Evolutionary conservation across 2,329 filamentous ascomycete species (phyloP).

Genomic region (Fusarium torreyae): DNA sequence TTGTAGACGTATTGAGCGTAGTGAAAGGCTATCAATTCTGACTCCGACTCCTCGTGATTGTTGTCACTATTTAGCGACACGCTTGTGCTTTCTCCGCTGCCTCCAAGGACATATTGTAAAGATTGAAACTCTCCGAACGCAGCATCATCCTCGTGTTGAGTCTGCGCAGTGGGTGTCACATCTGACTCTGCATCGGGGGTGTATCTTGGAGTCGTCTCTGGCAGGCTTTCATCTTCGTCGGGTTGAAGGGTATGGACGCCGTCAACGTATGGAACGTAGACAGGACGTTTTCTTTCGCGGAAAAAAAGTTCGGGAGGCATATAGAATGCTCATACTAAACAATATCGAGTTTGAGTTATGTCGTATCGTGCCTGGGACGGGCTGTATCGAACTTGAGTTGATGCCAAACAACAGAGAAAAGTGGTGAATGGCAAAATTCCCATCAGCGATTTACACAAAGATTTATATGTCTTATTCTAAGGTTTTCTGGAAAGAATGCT

Average conservation of each 20-base stretch:
- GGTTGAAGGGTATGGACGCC: background rate
- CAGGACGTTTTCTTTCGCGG: background rate
- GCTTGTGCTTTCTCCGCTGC: background rate
- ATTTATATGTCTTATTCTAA: background rate
- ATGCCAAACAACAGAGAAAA: background rate
- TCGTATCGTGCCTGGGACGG: no score
- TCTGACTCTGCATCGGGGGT: background rate
- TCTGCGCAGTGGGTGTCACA: background rate
- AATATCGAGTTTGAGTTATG: background rate
- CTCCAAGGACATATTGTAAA: background rate
- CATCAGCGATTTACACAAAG: background rate
- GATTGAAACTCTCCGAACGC: background rate
- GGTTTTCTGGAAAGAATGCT: no score
- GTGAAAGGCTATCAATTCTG: background rate
- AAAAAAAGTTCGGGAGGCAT: background rate
- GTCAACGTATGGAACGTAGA: background rate
- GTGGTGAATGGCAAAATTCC: background rate
- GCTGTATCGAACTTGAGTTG: background rate
- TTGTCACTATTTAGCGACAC: background rate
- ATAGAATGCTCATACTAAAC: background rate
- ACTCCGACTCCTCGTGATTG: background rate
- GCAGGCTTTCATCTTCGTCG: background rate
- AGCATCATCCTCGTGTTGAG: background rate
- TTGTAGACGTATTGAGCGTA: slow-evolving; percentile 6
- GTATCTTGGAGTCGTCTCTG: background rate